Percentiles rank a stretch among this genome's conserved stretches.
phyloP scores from a whole-genome alignment of 1,284 basidiomycete genomes.

The Ustilago shanxiensis region DNA sequence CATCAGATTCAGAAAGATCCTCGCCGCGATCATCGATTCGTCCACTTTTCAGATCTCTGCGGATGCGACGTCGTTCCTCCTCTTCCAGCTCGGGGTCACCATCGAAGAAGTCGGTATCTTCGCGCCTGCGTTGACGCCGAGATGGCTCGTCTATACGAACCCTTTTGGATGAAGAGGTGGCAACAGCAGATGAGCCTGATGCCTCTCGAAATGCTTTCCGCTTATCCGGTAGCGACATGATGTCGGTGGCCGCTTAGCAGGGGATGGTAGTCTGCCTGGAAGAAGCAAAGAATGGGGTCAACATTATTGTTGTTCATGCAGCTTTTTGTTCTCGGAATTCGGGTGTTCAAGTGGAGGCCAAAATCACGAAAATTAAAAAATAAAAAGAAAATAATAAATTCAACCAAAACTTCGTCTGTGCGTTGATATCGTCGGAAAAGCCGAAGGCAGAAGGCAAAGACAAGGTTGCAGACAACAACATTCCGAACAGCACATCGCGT shows the following conservation, averaged over 20 bases:
- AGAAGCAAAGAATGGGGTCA: background rate
- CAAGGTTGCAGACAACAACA: conserved; percentile 26
- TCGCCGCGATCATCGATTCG: conserved; percentile 86
- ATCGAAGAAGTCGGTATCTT: conserved; percentile 43
- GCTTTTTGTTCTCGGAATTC: conserved; percentile 20
- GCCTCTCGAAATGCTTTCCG: conserved; percentile 21
- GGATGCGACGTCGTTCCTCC: conserved; percentile 54
- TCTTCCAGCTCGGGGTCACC: conserved; percentile 65
- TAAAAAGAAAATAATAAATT: background rate
- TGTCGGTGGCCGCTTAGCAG: background rate
- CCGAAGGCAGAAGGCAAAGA: conserved; percentile 3
- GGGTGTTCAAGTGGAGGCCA: conserved; percentile 24
- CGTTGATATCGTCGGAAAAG: conserved; percentile 7
- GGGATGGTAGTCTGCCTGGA: background rate
- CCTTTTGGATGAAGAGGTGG: conserved; percentile 22
- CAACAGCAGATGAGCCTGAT: conserved; percentile 12
- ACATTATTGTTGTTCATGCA: background rate
- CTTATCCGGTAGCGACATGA: conserved; percentile 40
- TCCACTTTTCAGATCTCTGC: conserved; percentile 58
- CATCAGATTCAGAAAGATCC: conserved; percentile 78
- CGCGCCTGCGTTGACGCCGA: conserved; percentile 22
- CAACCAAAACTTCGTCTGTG: conserved; percentile 21
- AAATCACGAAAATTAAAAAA: background rate
- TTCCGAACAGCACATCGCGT: conserved; percentile 13
- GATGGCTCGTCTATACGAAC: conserved; percentile 40